Percentiles rank a stretch among this genome's conserved stretches.
Conservation (phyloP, 805 yeast species). For the Candida morakotiae region DNA sequence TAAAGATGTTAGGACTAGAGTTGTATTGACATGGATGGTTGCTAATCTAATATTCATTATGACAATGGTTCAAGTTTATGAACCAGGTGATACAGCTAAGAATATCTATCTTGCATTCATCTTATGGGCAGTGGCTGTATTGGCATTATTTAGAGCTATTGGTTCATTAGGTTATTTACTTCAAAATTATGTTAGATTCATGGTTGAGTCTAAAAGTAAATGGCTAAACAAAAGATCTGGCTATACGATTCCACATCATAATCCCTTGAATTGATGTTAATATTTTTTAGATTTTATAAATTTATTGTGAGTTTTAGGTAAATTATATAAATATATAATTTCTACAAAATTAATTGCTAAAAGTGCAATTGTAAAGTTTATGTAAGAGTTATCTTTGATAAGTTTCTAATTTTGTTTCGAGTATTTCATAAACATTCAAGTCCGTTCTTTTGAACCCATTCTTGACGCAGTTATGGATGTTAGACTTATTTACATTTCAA, state of each 20-base stretch:
- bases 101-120: slow-evolving; percentile 81
- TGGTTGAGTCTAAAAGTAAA: slow-evolving; percentile 37
- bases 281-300: neutral
- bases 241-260: slow-evolving; percentile 29
- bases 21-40: slow-evolving; percentile 92
- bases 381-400: too few relatives aligned
- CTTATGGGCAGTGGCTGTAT: slow-evolving; percentile 86
- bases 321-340: too few relatives aligned
- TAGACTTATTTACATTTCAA: too few relatives aligned
- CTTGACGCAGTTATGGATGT: too few relatives aligned
- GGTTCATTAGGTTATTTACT: slow-evolving; percentile 75
- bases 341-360: too few relatives aligned
- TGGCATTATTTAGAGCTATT: slow-evolving; percentile 75
- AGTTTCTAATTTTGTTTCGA: too few relatives aligned
- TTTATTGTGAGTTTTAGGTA: too few relatives aligned
- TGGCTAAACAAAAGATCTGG: slow-evolving; percentile 40
- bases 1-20: slow-evolving; percentile 90
- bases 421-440: too few relatives aligned
- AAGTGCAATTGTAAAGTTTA: too few relatives aligned
- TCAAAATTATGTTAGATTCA: slow-evolving; percentile 30
- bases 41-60: slow-evolving; percentile 76
- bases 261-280: slow-evolving; percentile 23
- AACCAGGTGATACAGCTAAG: slow-evolving; percentile 50
- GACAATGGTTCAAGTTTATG: slow-evolving; percentile 82
- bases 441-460: too few relatives aligned